Evolutionary conservation across 306 rosid species (phyloP).

Genomic region (Medicago truncatula): DNA sequence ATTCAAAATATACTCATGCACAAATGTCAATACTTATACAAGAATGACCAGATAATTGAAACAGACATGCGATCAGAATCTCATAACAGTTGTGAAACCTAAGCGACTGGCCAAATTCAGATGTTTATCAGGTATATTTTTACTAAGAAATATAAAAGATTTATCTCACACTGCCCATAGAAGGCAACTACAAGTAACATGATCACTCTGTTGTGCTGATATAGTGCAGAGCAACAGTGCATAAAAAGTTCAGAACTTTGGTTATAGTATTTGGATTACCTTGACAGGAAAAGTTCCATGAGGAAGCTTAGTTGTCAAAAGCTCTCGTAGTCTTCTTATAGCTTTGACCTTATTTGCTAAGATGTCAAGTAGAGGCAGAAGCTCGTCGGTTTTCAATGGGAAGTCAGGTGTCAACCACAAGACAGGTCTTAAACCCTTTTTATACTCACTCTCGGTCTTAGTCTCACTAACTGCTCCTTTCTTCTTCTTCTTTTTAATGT

Average conservation of each 20-base stretch:
- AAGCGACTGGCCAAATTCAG: constrained; percentile 15
- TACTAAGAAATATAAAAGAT: neutral
- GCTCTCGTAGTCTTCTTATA: constrained; percentile 92
- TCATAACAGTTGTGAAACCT: constrained; percentile 28
- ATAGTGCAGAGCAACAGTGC: constrained; percentile 25
- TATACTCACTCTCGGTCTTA: constrained; percentile 94
- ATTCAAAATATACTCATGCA: constrained; percentile 19
- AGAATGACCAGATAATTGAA: constrained; percentile 23
- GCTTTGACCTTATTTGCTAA: constrained; percentile 98
- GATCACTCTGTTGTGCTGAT: constrained; percentile 1
- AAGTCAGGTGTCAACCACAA: constrained; percentile 98
- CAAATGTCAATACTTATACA: constrained; percentile 22
- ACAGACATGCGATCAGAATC: constrained; percentile 30
- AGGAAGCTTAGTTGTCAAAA: constrained; percentile 97
- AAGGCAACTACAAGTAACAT: neutral
- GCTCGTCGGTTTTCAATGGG: constrained; percentile 97
- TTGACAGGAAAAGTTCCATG: constrained; percentile 92
- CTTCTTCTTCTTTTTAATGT: constrained; percentile 83
- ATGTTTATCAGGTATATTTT: constrained; percentile 1
- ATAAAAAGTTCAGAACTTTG: constrained; percentile 2
- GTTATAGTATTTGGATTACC: constrained; percentile 57
- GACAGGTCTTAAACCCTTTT: constrained; percentile 97
- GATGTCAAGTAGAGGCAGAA: constrained; percentile 95
- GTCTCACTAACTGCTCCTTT: constrained; percentile 66
- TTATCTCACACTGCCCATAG: constrained; percentile 10